phyloP scores from a whole-genome alignment of 305 asterid genomes.

The Striga hermonthica region DNA sequence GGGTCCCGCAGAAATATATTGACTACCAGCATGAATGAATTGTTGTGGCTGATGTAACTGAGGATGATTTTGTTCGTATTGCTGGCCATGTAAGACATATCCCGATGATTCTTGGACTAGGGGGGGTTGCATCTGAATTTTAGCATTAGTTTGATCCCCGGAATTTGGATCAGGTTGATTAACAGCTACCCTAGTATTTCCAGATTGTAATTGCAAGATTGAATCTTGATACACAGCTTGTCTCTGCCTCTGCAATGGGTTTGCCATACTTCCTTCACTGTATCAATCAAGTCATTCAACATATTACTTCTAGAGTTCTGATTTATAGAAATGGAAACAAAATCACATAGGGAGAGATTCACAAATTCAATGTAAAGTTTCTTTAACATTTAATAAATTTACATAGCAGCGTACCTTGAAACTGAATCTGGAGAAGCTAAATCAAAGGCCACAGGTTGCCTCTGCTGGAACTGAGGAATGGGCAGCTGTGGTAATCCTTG shows the following conservation, averaged over 20 bases:
- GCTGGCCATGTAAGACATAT: slow-evolving; percentile 51
- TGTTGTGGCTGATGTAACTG: slow-evolving; percentile 74
- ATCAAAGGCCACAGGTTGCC: slow-evolving; percentile 49
- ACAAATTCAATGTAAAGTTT: no score
- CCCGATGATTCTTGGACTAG: slow-evolving; percentile 64
- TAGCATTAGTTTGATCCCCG: slow-evolving; percentile 42
- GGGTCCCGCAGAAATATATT: slow-evolving; percentile 60
- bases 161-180: slow-evolving; percentile 48
- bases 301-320: no score
- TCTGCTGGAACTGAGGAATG: slow-evolving; percentile 50
- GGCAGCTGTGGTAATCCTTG: slow-evolving; percentile 51
- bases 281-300: neutral
- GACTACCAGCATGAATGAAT: slow-evolving; percentile 58
- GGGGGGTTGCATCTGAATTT: slow-evolving; percentile 54
- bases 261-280: slow-evolving; percentile 79
- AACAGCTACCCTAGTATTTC: slow-evolving; percentile 41
- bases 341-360: neutral
- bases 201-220: slow-evolving; percentile 53
- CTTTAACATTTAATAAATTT: no score
- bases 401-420: slow-evolving; percentile 51
- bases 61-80: slow-evolving; percentile 62
- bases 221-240: slow-evolving; percentile 59
- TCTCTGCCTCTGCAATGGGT: slow-evolving; percentile 65
- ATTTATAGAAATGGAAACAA: no score
- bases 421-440: slow-evolving; percentile 78